phyloP scores from a whole-genome alignment of 768 basidiomycete species.

The Rhodocollybia butyracea region DNA sequence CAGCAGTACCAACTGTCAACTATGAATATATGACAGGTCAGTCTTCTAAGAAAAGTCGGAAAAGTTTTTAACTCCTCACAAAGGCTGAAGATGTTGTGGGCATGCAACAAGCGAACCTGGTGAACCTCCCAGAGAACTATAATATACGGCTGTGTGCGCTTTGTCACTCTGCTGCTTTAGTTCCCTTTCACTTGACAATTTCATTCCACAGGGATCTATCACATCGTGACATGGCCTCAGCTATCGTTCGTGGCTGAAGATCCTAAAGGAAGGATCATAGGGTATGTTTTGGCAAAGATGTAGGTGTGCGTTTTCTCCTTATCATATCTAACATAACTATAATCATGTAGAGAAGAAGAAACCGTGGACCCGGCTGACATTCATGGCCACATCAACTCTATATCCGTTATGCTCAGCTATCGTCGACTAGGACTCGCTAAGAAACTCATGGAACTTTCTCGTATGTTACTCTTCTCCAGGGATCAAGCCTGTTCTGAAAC shows the following conservation, averaged over 20 bases:
- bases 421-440: slow-evolving; percentile 91
- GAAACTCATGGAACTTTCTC: slow-evolving; percentile 90
- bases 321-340: background rate
- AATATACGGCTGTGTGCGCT: slow-evolving; percentile 82
- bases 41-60: slow-evolving; percentile 6
- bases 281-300: slow-evolving; percentile 97
- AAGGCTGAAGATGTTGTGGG: slow-evolving; percentile 86
- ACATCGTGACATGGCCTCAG: slow-evolving; percentile 89
- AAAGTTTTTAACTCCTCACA: slow-evolving; percentile 8
- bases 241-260: slow-evolving; percentile 93
- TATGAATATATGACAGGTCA: background rate
- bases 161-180: slow-evolving; percentile 22
- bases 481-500: background rate
- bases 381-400: slow-evolving; percentile 95
- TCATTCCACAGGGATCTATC: slow-evolving; percentile 79
- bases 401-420: slow-evolving; percentile 89
- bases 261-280: slow-evolving; percentile 83
- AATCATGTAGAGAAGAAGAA: slow-evolving; percentile 30
- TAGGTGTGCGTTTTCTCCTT: slow-evolving; percentile 30
- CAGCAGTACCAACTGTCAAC: slow-evolving; percentile 1
- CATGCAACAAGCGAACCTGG: slow-evolving; percentile 93
- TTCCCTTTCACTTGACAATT: too few species aligned
- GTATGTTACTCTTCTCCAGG: slow-evolving; percentile 42
- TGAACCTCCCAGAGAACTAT: slow-evolving; percentile 93
- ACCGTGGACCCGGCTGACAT: slow-evolving; percentile 52